Conservation (phyloP, 2,329 filamentous ascomycete genomes). For the Tolypocladium amazonense region DNA sequence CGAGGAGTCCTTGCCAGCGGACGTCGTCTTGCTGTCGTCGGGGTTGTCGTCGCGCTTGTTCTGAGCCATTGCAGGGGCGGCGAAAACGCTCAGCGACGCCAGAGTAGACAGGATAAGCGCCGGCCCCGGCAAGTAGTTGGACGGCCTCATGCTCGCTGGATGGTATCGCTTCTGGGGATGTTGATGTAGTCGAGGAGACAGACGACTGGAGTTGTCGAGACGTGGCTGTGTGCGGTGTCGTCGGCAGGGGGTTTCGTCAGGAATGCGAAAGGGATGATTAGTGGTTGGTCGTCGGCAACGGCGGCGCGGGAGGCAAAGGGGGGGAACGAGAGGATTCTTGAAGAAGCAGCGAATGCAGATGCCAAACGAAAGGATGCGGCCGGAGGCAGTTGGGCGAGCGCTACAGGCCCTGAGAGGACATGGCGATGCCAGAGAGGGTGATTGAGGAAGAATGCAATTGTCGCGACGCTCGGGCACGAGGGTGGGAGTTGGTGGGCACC, state of each 20-base stretch:
- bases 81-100: slow-evolving; percentile 16
- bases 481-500: not conserved
- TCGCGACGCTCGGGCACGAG: not conserved
- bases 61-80: slow-evolving; percentile 20
- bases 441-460: not conserved
- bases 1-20: not conserved
- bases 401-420: not conserved
- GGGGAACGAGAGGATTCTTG: not conserved
- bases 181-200: not conserved
- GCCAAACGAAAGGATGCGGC: slow-evolving; percentile 1
- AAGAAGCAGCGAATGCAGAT: not conserved
- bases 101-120: slow-evolving; percentile 16
- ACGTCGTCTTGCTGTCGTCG: slow-evolving; percentile 1
- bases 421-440: not conserved
- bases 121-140: slow-evolving; percentile 13
- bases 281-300: not conserved
- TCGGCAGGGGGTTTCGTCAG: not conserved
- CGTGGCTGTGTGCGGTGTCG: not conserved
- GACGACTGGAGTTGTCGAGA: not conserved
- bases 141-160: slow-evolving; percentile 14
- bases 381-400: not conserved
- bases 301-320: not conserved
- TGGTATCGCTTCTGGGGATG: not conserved
- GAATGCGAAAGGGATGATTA: not conserved
- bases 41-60: slow-evolving; percentile 4